These are phyloP conservation scores for Lactifluus rugatus DNA, from an alignment of 768 basidiomycete genomes.

Conservation along the genomic window DNA sequence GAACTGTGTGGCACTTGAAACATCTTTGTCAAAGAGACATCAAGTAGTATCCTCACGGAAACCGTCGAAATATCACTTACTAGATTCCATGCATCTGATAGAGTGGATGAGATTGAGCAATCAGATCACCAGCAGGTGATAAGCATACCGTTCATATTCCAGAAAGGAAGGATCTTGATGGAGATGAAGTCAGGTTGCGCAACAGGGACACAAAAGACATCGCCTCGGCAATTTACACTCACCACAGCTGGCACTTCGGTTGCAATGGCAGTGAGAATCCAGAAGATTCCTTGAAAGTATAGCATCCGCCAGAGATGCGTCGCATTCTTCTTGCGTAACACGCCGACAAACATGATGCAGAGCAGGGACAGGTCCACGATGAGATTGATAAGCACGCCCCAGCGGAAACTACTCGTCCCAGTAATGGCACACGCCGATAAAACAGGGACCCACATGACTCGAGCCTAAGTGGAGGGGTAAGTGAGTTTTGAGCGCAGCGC, in stretches of 20 bases:
- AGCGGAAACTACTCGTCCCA: conserved; percentile 11
- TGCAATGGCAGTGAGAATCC: conserved; percentile 4
- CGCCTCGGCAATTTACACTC: neutral
- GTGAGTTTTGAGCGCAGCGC: no score
- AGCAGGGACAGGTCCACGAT: conserved; percentile 14
- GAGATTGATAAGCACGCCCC: conserved; percentile 14
- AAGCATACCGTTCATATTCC: conserved; percentile 15
- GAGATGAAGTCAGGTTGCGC: neutral
- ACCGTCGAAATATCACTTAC: neutral
- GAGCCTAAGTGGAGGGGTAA: neutral
- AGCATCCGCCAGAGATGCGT: conserved; percentile 18
- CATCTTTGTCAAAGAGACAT: conserved; percentile 8
- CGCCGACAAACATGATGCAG: conserved; percentile 15
- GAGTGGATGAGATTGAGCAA: neutral
- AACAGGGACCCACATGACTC: neutral
- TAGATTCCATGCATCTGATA: conserved; percentile 16
- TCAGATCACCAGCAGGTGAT: neutral
- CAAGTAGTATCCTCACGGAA: neutral
- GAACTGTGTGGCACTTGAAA: conserved; percentile 19
- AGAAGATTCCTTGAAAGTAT: conserved; percentile 15
- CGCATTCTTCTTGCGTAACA: conserved; percentile 12
- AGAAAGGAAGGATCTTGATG: conserved; percentile 10
- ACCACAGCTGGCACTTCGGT: conserved; percentile 17
- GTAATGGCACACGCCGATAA: neutral
- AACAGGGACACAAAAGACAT: neutral